Evolutionary conservation across 345 rosid genomes (phyloP), one percentile per base, ranked within the genome.

Genomic region (Kernera saxatilis): DNA sequence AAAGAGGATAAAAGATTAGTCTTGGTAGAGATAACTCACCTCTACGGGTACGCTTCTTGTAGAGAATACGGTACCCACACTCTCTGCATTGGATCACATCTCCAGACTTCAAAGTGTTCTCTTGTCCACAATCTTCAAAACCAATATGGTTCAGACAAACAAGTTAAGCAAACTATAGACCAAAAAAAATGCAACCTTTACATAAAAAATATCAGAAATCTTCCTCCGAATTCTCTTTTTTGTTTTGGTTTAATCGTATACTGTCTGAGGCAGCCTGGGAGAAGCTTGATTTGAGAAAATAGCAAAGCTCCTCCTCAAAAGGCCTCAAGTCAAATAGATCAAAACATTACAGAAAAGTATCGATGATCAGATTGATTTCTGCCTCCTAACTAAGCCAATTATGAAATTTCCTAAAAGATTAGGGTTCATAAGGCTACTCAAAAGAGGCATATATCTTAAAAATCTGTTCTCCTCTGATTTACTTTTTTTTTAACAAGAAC

Each of bases 71-170:
- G 69, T 89, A 89, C 29, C 97, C 98, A 52, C 98, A 91, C 78
- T 93, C 97, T 7, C 91, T 72, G 88, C 98, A 93, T 63, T 91
- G 94, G n/a, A 91, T 85, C 49, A 89, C 90, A 69, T 91, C 97
- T 4, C 90, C 97, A 1, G 87, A 64, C 90, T 89, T 89, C 82
- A 87, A 52, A 6, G 87, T 82, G 58, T 84, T 86, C 73, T 91
- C 97, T 75, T 84, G 81, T 30, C 98, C 97, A 74, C 97, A 93
- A 73, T 93, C 96, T 75, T 67, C 33, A 45, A 43, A 68, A 52
- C 49, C 55, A 35, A 36, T 21, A 26, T 6, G 2, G 55, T 36
- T 36, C 13, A 58, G 5, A 21, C 37, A 23, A 50, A 49, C 7
- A 30, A 22, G 15, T 43, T 1, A 25, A 55, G 0, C 82, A 55